Evolutionary conservation across 2,329 filamentous ascomycete genomes (phyloP).

Genomic region (Penicillium sp.): DNA sequence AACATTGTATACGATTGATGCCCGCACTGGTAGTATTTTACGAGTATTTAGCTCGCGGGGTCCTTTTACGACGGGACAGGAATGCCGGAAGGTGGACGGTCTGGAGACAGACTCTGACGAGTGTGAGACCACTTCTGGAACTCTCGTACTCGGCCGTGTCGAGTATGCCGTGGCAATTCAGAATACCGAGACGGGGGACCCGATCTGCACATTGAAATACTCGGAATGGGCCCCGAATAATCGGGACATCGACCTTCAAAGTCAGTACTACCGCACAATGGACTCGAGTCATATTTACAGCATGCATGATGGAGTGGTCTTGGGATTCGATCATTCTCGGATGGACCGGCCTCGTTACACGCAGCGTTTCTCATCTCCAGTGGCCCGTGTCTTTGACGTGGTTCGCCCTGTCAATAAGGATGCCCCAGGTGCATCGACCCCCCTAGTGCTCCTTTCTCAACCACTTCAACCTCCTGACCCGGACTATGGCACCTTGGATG

Average conservation of each 20-base stretch:
- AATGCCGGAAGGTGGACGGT: constrained; percentile 71
- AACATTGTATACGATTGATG: constrained; percentile 85
- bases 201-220: constrained; percentile 87
- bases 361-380: constrained; percentile 73
- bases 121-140: constrained; percentile 73
- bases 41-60: constrained; percentile 82
- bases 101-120: constrained; percentile 67
- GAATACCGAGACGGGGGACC: constrained; percentile 70
- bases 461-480: constrained; percentile 66
- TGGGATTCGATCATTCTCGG: constrained; percentile 72
- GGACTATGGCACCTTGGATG: constrained; percentile 49
- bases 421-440: constrained; percentile 62
- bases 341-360: constrained; percentile 63
- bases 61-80: constrained; percentile 70
- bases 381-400: constrained; percentile 87
- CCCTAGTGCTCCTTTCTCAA: constrained; percentile 84
- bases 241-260: constrained; percentile 81
- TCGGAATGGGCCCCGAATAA: constrained; percentile 95
- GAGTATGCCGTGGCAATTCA: constrained; percentile 91
- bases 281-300: constrained; percentile 90
- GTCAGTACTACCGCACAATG: constrained; percentile 77
- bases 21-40: constrained; percentile 77
- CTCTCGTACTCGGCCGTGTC: constrained; percentile 79
- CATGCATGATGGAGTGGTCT: constrained; percentile 79
- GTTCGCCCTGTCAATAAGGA: constrained; percentile 72